phyloP scores from a whole-genome alignment of 768 basidiomycete species.

The Macrolepiota albuminosa region DNA sequence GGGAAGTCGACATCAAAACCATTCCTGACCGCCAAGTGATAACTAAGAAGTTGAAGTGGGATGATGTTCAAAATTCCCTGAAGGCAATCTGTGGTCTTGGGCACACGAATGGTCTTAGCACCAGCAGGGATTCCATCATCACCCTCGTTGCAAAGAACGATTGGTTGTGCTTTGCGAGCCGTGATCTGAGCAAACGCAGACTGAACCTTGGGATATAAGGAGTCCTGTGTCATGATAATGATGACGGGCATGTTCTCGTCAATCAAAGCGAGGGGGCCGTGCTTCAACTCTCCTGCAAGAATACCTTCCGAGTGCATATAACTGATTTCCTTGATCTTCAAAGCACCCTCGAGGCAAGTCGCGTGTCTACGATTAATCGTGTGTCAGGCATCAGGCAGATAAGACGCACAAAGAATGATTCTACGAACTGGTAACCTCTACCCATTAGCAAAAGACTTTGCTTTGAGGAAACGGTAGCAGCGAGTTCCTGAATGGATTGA shows the following conservation, averaged over 20 bases:
- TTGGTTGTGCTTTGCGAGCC: constrained; percentile 92
- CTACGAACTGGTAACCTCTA: constrained; percentile 86
- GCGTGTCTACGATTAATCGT: constrained; percentile 54
- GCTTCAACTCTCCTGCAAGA: constrained; percentile 97
- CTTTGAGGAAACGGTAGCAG: constrained; percentile 73
- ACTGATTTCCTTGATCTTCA: constrained; percentile 99
- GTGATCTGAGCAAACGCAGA: constrained; percentile 96
- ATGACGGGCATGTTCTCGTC: constrained; percentile 99
- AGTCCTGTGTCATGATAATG: constrained; percentile 99
- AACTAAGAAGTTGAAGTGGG: constrained; percentile 91
- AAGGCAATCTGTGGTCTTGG: constrained; percentile 88
- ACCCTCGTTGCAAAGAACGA: constrained; percentile 93
- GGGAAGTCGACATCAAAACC: constrained; percentile 99
- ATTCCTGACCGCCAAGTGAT: constrained; percentile 93
- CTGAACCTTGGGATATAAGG: constrained; percentile 97
- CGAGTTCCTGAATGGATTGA: constrained; percentile 70
- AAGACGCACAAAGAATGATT: neutral
- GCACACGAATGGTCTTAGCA: constrained; percentile 89
- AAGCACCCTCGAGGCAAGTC: constrained; percentile 94
- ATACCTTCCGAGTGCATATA: constrained; percentile 91
- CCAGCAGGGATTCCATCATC: constrained; percentile 73
- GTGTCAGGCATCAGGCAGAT: constrained; percentile 5
- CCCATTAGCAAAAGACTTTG: constrained; percentile 95
- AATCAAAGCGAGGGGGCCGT: constrained; percentile 94
- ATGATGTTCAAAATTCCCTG: constrained; percentile 97